Evolutionary conservation across 2,329 filamentous ascomycete genomes (phyloP), one percentile per base, ranked within the genome.

Genomic region (Fusarium domesticum): DNA sequence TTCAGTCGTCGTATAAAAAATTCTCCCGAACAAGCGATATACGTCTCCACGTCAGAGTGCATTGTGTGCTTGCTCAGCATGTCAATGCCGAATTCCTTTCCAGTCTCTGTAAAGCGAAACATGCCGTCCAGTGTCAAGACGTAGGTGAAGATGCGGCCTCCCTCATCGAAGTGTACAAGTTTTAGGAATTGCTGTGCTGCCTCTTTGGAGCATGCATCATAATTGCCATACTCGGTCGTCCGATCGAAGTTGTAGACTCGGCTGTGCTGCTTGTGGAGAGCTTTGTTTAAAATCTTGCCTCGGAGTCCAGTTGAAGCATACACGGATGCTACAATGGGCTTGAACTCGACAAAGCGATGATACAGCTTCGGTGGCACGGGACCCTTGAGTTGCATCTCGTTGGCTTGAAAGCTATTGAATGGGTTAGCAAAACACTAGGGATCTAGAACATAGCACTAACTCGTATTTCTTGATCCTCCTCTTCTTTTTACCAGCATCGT

Each of bases 21-120:
- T 63, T 97, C 92, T 33, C 92, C 92, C 1, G 87, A 89, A 63
- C 84, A 96, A 17, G 91, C 92, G 52, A 96, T 89, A 64, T 96
- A 96, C 2, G 88, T 86, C 28, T 84, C 87, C 2, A 96, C 91
- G 65, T 96, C 85, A 53, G 88, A 92, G 70, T 97, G 92, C 89
- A 97, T 96, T 32, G 89, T 95, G 67, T 97, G 92, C 65, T 97
- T 97, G 66, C 85, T 90, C 59, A 97, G 70, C 65, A 96, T 74
- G 68, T 96, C 92, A 59, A 97, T 89, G 40, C 91, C 89, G 47
- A 96, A 96, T 60, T 96, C 91, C 58, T 93, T 93, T 20, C 92
- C 92, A 0, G 92, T 97, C 67, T 96, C 92, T 1, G 92, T 96
- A 68, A 96, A 96, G 35, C 90, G 85, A 62, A 95, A 80, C 41